Conservation (phyloP, 2,329 filamentous ascomycete species). For the Colletotrichum salicis region DNA sequence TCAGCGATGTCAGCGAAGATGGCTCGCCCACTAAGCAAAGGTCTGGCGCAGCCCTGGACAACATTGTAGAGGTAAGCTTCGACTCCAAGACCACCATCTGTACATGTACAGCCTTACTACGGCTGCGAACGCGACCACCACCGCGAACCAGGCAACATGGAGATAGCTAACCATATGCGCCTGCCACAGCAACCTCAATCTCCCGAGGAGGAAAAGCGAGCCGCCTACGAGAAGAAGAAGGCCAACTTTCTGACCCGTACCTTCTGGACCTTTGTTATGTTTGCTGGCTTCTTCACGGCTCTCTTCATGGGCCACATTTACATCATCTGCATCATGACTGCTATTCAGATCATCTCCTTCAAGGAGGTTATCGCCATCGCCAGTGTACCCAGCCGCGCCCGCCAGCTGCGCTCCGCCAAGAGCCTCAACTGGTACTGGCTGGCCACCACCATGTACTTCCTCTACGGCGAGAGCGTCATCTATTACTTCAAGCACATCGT, state of each 20-base stretch:
- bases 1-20: constrained; percentile 76
- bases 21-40: constrained; percentile 49
- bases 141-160: background rate
- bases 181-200: constrained; percentile 53
- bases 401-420: constrained; percentile 93
- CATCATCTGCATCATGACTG: constrained; percentile 91
- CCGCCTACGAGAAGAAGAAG: constrained; percentile 98
- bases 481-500: constrained; percentile 99
- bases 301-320: constrained; percentile 98
- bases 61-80: constrained; percentile 50
- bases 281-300: constrained; percentile 87
- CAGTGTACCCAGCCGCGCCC: constrained; percentile 90
- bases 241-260: constrained; percentile 96
- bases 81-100: background rate
- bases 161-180: constrained; percentile 1
- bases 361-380: constrained; percentile 99
- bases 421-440: constrained; percentile 99
- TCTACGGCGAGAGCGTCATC: constrained; percentile 98
- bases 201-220: constrained; percentile 51
- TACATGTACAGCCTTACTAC: background rate
- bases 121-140: background rate
- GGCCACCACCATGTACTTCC: constrained; percentile 98
- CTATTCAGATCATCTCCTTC: constrained; percentile 95
- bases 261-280: constrained; percentile 99
- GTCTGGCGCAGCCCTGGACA: constrained; percentile 43